Evolutionary conservation across 257 asterid genomes (phyloP).

Genomic region (Capsicum chinense): DNA sequence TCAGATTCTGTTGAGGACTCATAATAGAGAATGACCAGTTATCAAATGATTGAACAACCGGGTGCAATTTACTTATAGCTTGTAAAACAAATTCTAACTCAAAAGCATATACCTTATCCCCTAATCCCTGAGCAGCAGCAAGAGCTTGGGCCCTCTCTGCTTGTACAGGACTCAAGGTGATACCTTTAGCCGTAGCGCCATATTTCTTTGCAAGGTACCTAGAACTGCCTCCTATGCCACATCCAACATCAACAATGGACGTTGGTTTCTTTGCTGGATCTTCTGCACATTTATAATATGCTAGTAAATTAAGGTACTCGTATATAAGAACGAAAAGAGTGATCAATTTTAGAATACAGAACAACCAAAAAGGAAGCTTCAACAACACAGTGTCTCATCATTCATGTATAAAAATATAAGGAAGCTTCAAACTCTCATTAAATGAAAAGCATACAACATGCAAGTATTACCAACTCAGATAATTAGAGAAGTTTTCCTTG

Average conservation of each 20-base stretch:
- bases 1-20: too few relatives aligned
- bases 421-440: not conserved
- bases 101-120: constrained; percentile 49
- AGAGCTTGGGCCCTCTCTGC: constrained; percentile 90
- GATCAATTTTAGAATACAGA: not conserved
- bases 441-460: not conserved
- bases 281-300: constrained; percentile 43
- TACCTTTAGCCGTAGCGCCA: constrained; percentile 72
- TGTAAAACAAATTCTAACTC: not conserved
- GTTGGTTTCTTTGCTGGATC: constrained; percentile 55
- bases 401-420: not conserved
- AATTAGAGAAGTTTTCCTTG: not conserved
- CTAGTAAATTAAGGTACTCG: not conserved
- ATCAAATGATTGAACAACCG: too few relatives aligned
- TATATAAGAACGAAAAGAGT: not conserved
- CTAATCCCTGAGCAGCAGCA: constrained; percentile 79
- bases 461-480: not conserved
- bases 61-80: not conserved
- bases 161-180: constrained; percentile 97
- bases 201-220: constrained; percentile 77
- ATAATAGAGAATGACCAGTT: too few relatives aligned
- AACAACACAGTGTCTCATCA: not conserved
- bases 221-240: constrained; percentile 98
- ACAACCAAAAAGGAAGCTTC: not conserved
- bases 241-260: constrained; percentile 90